Evolutionary conservation across 2,329 filamentous ascomycete genomes (phyloP).

Genomic region (Neurospora crassa): DNA sequence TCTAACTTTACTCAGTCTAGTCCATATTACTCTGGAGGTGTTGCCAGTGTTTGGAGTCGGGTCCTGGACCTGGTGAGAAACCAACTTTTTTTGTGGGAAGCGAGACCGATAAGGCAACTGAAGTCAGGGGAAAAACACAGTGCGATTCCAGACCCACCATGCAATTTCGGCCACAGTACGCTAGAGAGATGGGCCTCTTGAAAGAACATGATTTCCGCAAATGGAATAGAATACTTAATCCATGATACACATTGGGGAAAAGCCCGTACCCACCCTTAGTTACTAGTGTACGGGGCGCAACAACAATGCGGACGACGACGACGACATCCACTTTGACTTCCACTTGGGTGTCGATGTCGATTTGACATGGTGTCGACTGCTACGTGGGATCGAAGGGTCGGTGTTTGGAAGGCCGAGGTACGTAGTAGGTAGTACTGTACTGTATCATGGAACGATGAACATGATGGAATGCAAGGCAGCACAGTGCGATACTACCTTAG

Average conservation of each 20-base stretch:
- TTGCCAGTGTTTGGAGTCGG: not conserved
- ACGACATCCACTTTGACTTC: too few relatives aligned
- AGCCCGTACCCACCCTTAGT: not conserved
- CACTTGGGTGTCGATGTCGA: not conserved
- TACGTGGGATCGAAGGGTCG: not conserved
- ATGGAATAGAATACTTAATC: not conserved
- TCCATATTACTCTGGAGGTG: not conserved
- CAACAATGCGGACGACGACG: not conserved
- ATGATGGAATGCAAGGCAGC: too few relatives aligned
- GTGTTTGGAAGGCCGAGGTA: not conserved
- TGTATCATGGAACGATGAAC: not conserved
- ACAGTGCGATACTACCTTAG: not conserved
- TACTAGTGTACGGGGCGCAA: not conserved
- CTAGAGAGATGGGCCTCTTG: not conserved
- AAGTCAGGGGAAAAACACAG: not conserved
- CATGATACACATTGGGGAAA: not conserved
- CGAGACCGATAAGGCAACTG: not conserved
- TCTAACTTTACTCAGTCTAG: not conserved
- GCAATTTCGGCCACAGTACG: not conserved
- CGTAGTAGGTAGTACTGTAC: too few relatives aligned
- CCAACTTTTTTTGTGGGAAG: not conserved
- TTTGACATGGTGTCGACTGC: not conserved
- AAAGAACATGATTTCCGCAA: not conserved
- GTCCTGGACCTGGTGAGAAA: not conserved
- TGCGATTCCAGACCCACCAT: not conserved